These are phyloP conservation scores for Arthrinium phaeospermum DNA, from an alignment of 2,329 filamentous ascomycete genomes.

Conservation along the genomic window DNA sequence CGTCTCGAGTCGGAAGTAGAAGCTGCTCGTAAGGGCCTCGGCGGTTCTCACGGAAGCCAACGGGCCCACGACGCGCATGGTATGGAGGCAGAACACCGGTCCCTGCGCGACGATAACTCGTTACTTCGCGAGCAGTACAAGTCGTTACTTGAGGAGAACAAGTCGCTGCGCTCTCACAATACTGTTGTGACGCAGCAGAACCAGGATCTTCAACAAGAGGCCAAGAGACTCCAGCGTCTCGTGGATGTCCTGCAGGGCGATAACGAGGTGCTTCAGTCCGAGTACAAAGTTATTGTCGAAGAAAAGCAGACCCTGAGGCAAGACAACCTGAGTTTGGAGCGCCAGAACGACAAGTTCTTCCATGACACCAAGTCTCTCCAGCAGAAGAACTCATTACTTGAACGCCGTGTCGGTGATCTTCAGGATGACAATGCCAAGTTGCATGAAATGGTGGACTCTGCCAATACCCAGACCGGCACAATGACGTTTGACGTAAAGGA, in stretches of 20 bases:
- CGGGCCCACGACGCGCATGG: slow-evolving; percentile 38
- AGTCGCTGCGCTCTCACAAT: slow-evolving; percentile 49
- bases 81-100: slow-evolving; percentile 47
- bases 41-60: slow-evolving; percentile 34
- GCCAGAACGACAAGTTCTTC: slow-evolving; percentile 61
- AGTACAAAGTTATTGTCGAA: slow-evolving; percentile 31
- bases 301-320: slow-evolving; percentile 54
- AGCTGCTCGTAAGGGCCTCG: slow-evolving; percentile 46
- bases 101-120: slow-evolving; percentile 49
- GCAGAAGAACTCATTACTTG: slow-evolving; percentile 53
- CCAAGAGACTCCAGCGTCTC: slow-evolving; percentile 30
- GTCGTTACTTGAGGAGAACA: slow-evolving; percentile 50
- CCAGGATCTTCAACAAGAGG: slow-evolving; percentile 48
- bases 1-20: slow-evolving; percentile 47
- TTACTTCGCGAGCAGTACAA: slow-evolving; percentile 49
- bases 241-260: slow-evolving; percentile 48
- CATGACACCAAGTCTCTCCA: slow-evolving; percentile 50
- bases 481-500: slow-evolving; percentile 32
- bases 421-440: slow-evolving; percentile 54
- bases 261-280: slow-evolving; percentile 46
- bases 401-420: slow-evolving; percentile 51
- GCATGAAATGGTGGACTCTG: slow-evolving; percentile 51
- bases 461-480: slow-evolving; percentile 28
- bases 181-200: slow-evolving; percentile 49
- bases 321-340: slow-evolving; percentile 58